Evolutionary conservation across 2,329 filamentous ascomycete genomes (phyloP), one percentile per base, ranked within the genome.

Genomic region (Drechmeria coniospora): DNA sequence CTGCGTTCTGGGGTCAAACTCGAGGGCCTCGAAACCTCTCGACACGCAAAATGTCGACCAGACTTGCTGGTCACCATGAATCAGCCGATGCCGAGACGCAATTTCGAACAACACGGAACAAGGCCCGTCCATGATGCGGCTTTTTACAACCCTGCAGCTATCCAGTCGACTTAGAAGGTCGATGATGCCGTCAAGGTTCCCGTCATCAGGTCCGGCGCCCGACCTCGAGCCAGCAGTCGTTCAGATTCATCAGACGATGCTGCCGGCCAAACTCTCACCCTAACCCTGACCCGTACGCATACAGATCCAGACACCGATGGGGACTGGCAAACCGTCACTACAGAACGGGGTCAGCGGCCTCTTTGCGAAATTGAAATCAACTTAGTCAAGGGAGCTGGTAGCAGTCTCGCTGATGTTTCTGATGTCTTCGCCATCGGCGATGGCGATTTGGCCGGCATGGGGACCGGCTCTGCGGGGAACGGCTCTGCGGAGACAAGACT

Each of bases 391-490:
- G 48, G 43, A 13, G 45, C 46, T 10, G 57, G 59, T 8, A 61
- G 54, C 35, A 65, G 60, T 30, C 36, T 65, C 14, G 60, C 60
- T 3, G 51, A 63, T 32, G 49, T 55, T 6, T 62, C 60, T 1
- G 59, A 63, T 23, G 34, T 30, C 11, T 33, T 36, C 18, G 36
- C 44, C 10, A 35, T 42, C 21, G 37, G 29, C 4, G 36, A 45
- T 9, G 36, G 42, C 21, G 37, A 30, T 4, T 42, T 43, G 5
- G 36, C 32, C 8, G 11, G 28, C 25, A n/a, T 17, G 2, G 4
- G 8, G 8, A 9, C 5, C 10, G 9, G 10, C 20, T 6, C 20
- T 5, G 10, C 20, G 5, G 9, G 10, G 6, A 6, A 11, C 9
- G 13, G 5, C 2, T 24, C 22, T 12, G 13, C 15, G 24, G 24